These are phyloP conservation scores for Trichomonascaceae sp. DNA, from an alignment of 1,139 yeast species.

Conservation along the genomic window DNA sequence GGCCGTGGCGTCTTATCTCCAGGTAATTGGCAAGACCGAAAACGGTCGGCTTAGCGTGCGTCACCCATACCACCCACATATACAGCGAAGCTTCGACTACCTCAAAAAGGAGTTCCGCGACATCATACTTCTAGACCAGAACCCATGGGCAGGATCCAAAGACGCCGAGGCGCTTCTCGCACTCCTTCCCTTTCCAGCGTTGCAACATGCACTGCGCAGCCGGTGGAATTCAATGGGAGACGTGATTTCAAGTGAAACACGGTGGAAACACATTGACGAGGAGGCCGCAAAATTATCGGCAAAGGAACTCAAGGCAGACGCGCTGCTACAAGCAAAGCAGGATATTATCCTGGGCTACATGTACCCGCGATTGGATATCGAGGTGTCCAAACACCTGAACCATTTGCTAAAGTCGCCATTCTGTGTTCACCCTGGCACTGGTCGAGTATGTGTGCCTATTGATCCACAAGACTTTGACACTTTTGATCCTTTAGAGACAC, in stretches of 20 bases:
- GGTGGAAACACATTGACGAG: slow-evolving; percentile 76
- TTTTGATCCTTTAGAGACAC: slow-evolving; percentile 73
- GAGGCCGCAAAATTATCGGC: slow-evolving; percentile 39
- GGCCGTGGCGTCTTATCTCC: slow-evolving; percentile 73
- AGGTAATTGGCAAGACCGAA: slow-evolving; percentile 49
- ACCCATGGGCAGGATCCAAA: slow-evolving; percentile 57
- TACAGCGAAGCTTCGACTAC: slow-evolving; percentile 50
- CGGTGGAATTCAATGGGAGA: slow-evolving; percentile 39
- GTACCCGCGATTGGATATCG: slow-evolving; percentile 88
- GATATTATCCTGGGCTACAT: slow-evolving; percentile 68
- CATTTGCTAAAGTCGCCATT: slow-evolving; percentile 96
- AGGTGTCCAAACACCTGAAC: slow-evolving; percentile 79
- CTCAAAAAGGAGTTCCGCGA: slow-evolving; percentile 51
- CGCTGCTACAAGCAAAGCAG: slow-evolving; percentile 61
- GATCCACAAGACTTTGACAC: slow-evolving; percentile 41
- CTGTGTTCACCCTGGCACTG: slow-evolving; percentile 94
- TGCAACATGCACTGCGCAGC: slow-evolving; percentile 38
- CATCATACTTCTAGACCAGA: slow-evolving; percentile 65
- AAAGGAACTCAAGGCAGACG: slow-evolving; percentile 24
- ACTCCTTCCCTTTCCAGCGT: slow-evolving; percentile 44
- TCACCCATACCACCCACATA: slow-evolving; percentile 83
- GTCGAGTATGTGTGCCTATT: slow-evolving; percentile 92
- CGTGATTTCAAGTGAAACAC: slow-evolving; percentile 35
- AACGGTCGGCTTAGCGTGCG: slow-evolving; percentile 38
- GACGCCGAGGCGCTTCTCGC: slow-evolving; percentile 45